Evolutionary conservation across 495 filamentous ascomycete species (phyloP).

Genomic region (Poronia punctata): DNA sequence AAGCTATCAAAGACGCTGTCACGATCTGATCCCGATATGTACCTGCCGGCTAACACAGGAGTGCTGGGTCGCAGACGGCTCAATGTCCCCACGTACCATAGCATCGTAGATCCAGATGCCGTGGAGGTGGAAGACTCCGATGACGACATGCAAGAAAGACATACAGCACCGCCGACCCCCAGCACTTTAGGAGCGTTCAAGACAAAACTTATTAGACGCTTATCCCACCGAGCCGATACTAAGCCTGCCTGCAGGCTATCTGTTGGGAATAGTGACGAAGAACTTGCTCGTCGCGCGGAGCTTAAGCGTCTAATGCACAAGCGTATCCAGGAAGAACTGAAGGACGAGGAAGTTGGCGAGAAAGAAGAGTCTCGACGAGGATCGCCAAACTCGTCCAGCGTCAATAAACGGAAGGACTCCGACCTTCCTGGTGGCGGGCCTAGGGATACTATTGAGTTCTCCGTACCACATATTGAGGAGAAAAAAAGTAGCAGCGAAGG

Average conservation of each 20-base stretch:
- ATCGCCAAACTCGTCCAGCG: constrained; percentile 3
- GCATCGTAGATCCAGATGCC: constrained; percentile 19
- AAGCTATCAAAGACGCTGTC: constrained; percentile 16
- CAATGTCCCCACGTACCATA: constrained; percentile 16
- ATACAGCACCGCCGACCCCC: constrained; percentile 22
- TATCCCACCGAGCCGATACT: constrained; percentile 37
- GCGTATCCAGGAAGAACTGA: constrained; percentile 47
- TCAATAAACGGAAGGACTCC: constrained; percentile 10
- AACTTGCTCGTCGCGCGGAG: constrained; percentile 43
- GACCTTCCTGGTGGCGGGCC: constrained; percentile 29
- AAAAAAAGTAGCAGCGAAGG: constrained; percentile 2
- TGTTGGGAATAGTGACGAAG: constrained; percentile 40
- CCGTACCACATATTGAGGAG: constrained; percentile 18
- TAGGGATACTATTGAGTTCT: constrained; percentile 36
- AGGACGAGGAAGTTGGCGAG: constrained; percentile 28
- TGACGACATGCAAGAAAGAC: constrained; percentile 25
- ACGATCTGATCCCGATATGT: constrained; percentile 13
- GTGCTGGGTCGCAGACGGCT: constrained; percentile 13
- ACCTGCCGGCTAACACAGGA: constrained; percentile 9
- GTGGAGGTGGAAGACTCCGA: constrained; percentile 40
- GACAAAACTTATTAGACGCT: constrained; percentile 37
- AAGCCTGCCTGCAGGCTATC: constrained; percentile 33
- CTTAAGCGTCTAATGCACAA: constrained; percentile 43
- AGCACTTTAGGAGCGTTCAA: constrained; percentile 32
- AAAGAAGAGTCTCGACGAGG: constrained; percentile 8